phyloP scores from a whole-genome alignment of 2,329 filamentous ascomycete genomes.

The Cladosporium sp. region DNA sequence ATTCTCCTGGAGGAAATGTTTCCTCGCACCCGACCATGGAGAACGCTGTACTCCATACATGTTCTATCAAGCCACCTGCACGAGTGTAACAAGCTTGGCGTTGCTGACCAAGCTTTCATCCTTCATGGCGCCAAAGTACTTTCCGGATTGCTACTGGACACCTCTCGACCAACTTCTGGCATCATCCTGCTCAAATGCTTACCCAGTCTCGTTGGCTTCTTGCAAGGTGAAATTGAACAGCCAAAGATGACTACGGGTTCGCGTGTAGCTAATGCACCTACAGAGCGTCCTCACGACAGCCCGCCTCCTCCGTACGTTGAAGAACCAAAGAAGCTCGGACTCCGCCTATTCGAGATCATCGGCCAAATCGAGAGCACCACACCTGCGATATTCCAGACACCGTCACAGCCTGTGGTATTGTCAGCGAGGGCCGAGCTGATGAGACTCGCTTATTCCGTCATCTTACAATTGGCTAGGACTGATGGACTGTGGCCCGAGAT shows the following conservation, averaged over 20 bases:
- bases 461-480: slow-evolving; percentile 15
- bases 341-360: slow-evolving; percentile 25
- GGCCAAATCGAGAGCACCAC: neutral
- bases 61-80: slow-evolving; percentile 63
- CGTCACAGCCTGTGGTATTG: neutral
- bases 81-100: slow-evolving; percentile 32
- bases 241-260: neutral
- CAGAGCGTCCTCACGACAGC: slow-evolving; percentile 23
- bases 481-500: slow-evolving; percentile 23
- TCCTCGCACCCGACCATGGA: slow-evolving; percentile 67
- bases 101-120: slow-evolving; percentile 33
- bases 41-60: slow-evolving; percentile 65
- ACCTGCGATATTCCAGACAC: neutral
- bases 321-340: slow-evolving; percentile 24
- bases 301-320: slow-evolving; percentile 26
- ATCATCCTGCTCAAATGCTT: slow-evolving; percentile 22
- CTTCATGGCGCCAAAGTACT: slow-evolving; percentile 30
- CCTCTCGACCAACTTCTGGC: slow-evolving; percentile 17
- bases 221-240: slow-evolving; percentile 25
- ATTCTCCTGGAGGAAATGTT: slow-evolving; percentile 65
- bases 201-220: slow-evolving; percentile 27
- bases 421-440: neutral
- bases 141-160: slow-evolving; percentile 27
- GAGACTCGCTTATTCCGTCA: slow-evolving; percentile 14
- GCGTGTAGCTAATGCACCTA: slow-evolving; percentile 18